phyloP scores from a whole-genome alignment of 768 basidiomycete genomes.

The Pulveroboletus sp. region DNA sequence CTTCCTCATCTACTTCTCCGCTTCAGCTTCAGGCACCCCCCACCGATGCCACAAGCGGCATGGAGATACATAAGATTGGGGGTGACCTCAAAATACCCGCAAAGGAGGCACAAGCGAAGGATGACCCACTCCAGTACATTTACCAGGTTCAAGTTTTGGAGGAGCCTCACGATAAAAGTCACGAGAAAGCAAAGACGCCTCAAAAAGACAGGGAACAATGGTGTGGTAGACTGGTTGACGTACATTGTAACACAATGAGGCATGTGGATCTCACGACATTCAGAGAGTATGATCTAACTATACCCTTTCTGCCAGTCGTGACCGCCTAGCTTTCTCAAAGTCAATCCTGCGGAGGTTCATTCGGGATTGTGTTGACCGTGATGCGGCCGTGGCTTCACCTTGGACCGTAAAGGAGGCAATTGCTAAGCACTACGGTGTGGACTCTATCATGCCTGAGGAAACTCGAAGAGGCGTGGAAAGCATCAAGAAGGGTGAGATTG shows the following conservation, averaged over 20 bases:
- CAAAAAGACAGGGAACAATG: constrained; percentile 62
- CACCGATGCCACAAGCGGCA: constrained; percentile 47
- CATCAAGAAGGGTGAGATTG: constrained; percentile 84
- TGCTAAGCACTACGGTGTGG: constrained; percentile 82
- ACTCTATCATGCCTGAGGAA: constrained; percentile 82
- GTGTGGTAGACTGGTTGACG: constrained; percentile 80
- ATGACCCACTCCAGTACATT: constrained; percentile 80
- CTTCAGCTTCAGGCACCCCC: constrained; percentile 40
- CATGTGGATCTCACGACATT: constrained; percentile 32
- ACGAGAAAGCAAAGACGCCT: constrained; percentile 54
- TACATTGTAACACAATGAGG: constrained; percentile 80
- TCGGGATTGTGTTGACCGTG: constrained; percentile 91
- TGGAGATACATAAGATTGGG: constrained; percentile 64
- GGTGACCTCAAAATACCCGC: constrained; percentile 74
- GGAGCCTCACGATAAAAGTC: constrained; percentile 65
- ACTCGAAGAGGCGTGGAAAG: constrained; percentile 74
- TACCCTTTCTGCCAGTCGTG: constrained; percentile 58
- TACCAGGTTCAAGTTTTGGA: constrained; percentile 89
- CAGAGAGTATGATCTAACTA: constrained; percentile 2
- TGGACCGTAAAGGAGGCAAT: constrained; percentile 92
- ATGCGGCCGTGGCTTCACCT: constrained; percentile 88
- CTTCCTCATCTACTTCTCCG: constrained; percentile 47
- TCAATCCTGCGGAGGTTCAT: constrained; percentile 96
- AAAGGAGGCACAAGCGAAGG: constrained; percentile 66
- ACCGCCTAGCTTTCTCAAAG: constrained; percentile 94